Base-by-base conservation (phyloP, 2,329 filamentous ascomycete genomes). In the Macrophomina pseudophaseolina region DNA sequence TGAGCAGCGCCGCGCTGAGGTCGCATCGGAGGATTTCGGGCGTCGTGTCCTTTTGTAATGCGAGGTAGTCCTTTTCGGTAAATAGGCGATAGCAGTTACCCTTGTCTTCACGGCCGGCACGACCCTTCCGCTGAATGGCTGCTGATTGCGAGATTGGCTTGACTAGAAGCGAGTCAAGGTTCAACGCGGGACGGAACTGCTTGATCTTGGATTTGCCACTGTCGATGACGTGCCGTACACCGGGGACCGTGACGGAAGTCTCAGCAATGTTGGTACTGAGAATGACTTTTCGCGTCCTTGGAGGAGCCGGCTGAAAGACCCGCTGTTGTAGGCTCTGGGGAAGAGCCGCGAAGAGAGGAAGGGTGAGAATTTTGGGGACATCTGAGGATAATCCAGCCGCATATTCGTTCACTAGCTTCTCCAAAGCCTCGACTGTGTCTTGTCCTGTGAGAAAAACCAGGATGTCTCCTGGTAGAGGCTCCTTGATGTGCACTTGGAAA, bases 251-350 rank as follows among this genome's bases (percentile, higher is more conserved):
- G 67, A 99, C 91, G 1, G 95, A 98, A 0, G 95, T 98, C 78
- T 99, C 95, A n/a, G 95, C 95, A 72, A 99, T 98, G 74, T 99
- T 99, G 14, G 95, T 99, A 0, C 94, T 90, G 0, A 99, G 82
- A 0, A 99, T 93, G 12, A 98, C 86, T 75, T 98, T 98, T 51
- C 95, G 87, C 0, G 92, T 96, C n/a, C 84, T 84, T 2, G 88
- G 86, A 0, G 88, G 87, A 28, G 91, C 86, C 0, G 91, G 91
- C 65, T 90, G 84, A 76, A 99, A 98, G 9, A 96, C 93, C 28
- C 88, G 87, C 70, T 97, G 91, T 72, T 99, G 95, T 0, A 91
- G 91, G 64, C 90, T 87, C 71, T 95, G 93, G 0, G 94, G 91
- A 5, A 99, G 85, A 42, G 96, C 93, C 1, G 95, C 95, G 73